Evolutionary conservation across 2,329 filamentous ascomycete species (phyloP), one percentile per base, ranked within the genome.

Genomic region (Tolypocladium amazonense): DNA sequence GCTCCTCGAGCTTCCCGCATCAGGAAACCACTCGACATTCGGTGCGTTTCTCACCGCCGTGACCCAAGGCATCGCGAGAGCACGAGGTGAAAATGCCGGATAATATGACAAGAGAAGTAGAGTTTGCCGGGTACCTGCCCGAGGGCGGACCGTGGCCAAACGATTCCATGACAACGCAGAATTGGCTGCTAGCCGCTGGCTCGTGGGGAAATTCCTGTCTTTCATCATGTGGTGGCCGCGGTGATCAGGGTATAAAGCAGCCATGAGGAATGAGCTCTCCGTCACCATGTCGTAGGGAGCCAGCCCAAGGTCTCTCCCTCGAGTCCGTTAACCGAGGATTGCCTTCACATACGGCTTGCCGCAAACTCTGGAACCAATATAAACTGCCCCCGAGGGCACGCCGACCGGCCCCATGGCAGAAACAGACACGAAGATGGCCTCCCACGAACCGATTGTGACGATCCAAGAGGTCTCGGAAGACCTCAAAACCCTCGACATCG

Each of bases 401-500:
- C 55, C 39, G 56, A n/a, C 23, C 30, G 56, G 58, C 54, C 43
- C 43, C 41, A 63, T 60, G 57, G 56, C 52, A 25, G 56, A 56
- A 43, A 58, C 60, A 23, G 57, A 56, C 20, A 56, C 39, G 45
- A 61, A 58, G 23, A 56, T 58, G 37, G 6, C 59, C n/a, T 62
- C 54, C 43, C 53, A 50, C 30, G 59, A 62, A 59, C 43, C 55
- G 25, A 50, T 57, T 30, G 57, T 61, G 35, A 45, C 58, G 25
- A 57, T 57, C n/a, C 59, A 53, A 37, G 63, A 65, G 57, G 58
- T 41, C 27, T 45, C 59, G 38, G 65, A 67, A 30, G 65, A 67
- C 27, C 38, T 58, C 23, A 54, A 47, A 18, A 20, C 38, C 20
- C 57, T 64, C 18, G 73, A 76, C 52, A 72, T 87, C 55, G 82